Evolutionary conservation across 208 protist species (phyloP).

Genomic region (Acanthamoeba lenticulata): DNA sequence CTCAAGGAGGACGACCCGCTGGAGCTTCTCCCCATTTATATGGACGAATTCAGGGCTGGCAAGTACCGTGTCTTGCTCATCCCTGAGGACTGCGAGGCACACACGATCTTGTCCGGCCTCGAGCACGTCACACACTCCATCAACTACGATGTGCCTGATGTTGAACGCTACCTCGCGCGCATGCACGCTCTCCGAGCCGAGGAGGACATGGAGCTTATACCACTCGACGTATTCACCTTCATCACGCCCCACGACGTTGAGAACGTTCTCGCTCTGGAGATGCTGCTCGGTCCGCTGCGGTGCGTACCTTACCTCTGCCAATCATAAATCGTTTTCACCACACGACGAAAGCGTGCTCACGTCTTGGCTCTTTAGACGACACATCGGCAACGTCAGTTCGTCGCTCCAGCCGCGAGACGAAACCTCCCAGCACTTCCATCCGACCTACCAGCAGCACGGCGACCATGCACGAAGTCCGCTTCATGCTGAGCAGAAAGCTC

Average conservation of each 20-base stretch:
- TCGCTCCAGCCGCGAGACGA: not conserved
- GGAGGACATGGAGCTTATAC: not conserved
- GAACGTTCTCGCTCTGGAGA: not conserved
- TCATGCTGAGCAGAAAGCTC: not conserved
- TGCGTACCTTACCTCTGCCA: not conserved
- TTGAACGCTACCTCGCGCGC: not conserved
- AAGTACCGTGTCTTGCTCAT: not conserved
- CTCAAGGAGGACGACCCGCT: slow-evolving; percentile 12
- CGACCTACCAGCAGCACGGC: not conserved
- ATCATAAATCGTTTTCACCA: too few species aligned
- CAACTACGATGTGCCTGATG: not conserved
- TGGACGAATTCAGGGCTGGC: not conserved
- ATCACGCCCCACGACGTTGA: not conserved
- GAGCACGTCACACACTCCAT: not conserved
- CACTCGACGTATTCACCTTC: not conserved
- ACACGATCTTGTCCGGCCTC: not conserved
- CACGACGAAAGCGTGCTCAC: too few species aligned
- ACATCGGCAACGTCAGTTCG: not conserved
- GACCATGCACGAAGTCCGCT: not conserved
- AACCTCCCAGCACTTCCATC: not conserved
- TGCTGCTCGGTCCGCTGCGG: not conserved
- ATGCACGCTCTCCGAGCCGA: not conserved
- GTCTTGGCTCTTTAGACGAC: not conserved
- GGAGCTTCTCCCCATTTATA: not conserved
- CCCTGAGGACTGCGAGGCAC: not conserved